Evolutionary conservation across 169 alveolate species (phyloP).

Genomic region (Eimeria necatrix): DNA sequence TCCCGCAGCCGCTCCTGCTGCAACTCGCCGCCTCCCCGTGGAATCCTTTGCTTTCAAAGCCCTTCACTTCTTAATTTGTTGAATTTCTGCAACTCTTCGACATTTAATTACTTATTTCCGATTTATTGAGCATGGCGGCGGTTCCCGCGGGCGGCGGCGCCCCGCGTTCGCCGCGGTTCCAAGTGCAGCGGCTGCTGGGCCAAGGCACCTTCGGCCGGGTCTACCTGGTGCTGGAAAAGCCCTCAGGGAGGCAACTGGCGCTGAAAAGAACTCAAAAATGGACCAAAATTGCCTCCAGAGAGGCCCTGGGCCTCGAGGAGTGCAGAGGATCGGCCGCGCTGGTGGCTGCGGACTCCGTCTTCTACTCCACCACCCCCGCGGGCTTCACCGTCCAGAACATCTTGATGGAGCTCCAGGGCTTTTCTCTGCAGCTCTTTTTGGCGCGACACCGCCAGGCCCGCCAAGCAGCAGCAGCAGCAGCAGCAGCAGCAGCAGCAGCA

Average conservation of each 20-base stretch:
- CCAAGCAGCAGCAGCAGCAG: background rate
- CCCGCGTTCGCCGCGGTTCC: background rate
- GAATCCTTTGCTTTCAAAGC: no score
- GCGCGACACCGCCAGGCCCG: background rate
- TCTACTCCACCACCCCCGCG: conserved; percentile 23
- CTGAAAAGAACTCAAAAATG: conserved; percentile 65
- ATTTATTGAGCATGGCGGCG: no score
- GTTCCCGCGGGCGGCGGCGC: no score
- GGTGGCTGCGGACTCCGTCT: conserved; percentile 39
- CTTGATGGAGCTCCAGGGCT: conserved; percentile 47
- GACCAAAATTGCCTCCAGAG: conserved; percentile 45
- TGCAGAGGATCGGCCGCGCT: conserved; percentile 30
- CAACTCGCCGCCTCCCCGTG: no score
- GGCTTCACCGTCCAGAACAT: conserved; percentile 68
- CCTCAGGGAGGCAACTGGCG: background rate
- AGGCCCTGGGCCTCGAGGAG: conserved; percentile 38
- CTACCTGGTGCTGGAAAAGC: conserved; percentile 4
- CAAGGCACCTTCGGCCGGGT: conserved; percentile 65
- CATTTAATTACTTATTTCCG: no score
- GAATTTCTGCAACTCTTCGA: no score
- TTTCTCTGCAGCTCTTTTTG: conserved; percentile 15
- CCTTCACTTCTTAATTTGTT: no score
- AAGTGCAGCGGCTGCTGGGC: conserved; percentile 27
- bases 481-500: background rate
- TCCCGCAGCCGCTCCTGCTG: no score